Percentiles rank a stretch among this genome's conserved stretches.
These are phyloP conservation scores for Lipomyces sp. DNA, from an alignment of 805 yeast genomes.

Conservation along the genomic window DNA sequence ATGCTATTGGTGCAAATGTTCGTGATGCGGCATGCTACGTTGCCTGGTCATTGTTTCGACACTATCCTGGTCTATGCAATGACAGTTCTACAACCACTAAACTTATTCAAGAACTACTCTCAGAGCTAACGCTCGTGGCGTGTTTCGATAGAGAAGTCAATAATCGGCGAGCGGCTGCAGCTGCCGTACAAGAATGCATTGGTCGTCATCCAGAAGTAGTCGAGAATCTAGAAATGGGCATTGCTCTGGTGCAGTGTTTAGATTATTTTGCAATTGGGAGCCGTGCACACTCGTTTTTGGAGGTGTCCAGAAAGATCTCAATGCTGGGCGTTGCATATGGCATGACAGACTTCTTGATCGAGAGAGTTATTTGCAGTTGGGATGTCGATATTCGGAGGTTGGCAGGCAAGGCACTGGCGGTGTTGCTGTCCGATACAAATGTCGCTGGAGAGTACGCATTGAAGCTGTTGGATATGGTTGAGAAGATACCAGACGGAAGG, in stretches of 20 bases:
- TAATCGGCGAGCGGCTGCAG: slow-evolving; percentile 79
- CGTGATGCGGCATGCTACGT: slow-evolving; percentile 86
- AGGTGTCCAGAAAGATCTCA: slow-evolving; percentile 45
- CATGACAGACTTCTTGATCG: slow-evolving; percentile 44
- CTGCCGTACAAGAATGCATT: slow-evolving; percentile 82
- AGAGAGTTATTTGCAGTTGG: slow-evolving; percentile 46
- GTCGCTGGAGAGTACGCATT: slow-evolving; percentile 13
- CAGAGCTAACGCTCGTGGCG: slow-evolving; percentile 55
- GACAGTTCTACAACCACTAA: slow-evolving; percentile 26
- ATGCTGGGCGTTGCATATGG: slow-evolving; percentile 24
- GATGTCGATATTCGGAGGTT: slow-evolving; percentile 53
- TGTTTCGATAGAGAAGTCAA: slow-evolving; percentile 76
- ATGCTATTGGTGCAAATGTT: slow-evolving; percentile 66
- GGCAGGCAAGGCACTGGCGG: slow-evolving; percentile 50
- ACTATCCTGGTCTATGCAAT: slow-evolving; percentile 39
- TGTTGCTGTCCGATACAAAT: slow-evolving; percentile 5
- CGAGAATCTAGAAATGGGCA: slow-evolving; percentile 42
- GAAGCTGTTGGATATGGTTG: slow-evolving; percentile 25
- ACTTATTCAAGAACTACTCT: slow-evolving; percentile 37
- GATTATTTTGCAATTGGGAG: slow-evolving; percentile 57
- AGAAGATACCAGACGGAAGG: slow-evolving; percentile 14
- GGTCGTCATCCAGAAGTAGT: slow-evolving; percentile 60
- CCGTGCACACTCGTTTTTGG: slow-evolving; percentile 49
- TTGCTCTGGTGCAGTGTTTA: slow-evolving; percentile 60
- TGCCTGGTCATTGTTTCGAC: slow-evolving; percentile 74